Conservation (phyloP, 305 asterid genomes). For the Fraxinus baroniana region DNA sequence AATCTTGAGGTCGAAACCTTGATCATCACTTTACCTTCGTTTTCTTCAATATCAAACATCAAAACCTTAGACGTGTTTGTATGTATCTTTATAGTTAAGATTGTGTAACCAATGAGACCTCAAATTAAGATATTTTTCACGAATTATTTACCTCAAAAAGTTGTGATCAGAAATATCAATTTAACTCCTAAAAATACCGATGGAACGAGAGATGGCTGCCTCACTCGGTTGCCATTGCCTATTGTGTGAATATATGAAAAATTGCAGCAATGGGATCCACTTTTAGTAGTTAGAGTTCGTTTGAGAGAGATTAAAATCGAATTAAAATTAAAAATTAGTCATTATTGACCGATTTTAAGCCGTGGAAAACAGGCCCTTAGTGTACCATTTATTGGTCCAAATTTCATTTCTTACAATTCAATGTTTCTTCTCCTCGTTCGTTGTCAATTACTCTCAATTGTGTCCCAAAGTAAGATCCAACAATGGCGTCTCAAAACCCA, state of each 20-base stretch:
- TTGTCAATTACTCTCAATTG: slow-evolving; percentile 4
- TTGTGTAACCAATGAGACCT: not conserved
- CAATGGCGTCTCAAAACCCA: slow-evolving; percentile 58
- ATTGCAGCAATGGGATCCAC: not conserved
- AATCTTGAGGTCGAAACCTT: not conserved
- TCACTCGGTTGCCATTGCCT: not conserved
- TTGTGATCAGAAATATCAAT: slow-evolving; percentile 8
- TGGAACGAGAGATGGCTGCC: not conserved
- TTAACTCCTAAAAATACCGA: not conserved
- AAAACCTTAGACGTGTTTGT: not conserved
- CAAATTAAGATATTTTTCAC: not conserved
- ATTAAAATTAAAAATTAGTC: too few species aligned
- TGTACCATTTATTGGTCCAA: not conserved
- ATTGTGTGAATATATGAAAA: too few species aligned
- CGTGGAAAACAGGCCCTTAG: too few species aligned
- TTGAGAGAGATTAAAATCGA: too few species aligned
- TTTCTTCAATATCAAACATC: not conserved
- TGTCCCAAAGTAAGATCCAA: not conserved
- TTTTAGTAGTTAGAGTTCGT: too few species aligned
- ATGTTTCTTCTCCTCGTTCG: not conserved
- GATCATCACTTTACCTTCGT: not conserved
- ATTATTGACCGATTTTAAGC: too few species aligned
- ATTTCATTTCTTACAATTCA: not conserved
- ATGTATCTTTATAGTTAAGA: not conserved
- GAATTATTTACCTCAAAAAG: not conserved